These are phyloP conservation scores for Backusella sp. DNA, from an alignment of 192 early-diverging fungal species.

Conservation along the genomic window DNA sequence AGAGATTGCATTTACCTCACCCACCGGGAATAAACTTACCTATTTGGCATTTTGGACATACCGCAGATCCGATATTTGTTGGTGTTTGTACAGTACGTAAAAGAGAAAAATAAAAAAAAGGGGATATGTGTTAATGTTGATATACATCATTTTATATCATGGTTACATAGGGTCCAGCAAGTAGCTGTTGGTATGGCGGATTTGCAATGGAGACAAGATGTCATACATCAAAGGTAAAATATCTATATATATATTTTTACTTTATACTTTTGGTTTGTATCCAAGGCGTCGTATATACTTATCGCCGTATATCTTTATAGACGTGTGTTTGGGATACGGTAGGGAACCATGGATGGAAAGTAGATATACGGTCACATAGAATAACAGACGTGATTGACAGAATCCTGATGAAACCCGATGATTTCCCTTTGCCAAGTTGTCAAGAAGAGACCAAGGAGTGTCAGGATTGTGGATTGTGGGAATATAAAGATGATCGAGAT, in stretches of 20 bases:
- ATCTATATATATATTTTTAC: neutral
- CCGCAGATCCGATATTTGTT: conserved; percentile 87
- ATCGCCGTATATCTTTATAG: neutral
- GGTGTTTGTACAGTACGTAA: conserved; percentile 66
- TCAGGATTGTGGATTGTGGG: conserved; percentile 76
- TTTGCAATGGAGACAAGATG: conserved; percentile 87
- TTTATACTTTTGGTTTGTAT: neutral
- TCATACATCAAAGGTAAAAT: conserved; percentile 65
- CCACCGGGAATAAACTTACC: conserved; percentile 56
- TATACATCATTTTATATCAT: neutral
- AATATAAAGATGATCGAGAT: conserved; percentile 43
- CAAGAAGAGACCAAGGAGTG: conserved; percentile 49
- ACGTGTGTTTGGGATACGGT: conserved; percentile 70
- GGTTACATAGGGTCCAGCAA: conserved; percentile 33
- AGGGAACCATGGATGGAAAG: conserved; percentile 57
- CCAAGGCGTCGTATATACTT: neutral
- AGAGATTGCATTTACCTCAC: conserved; percentile 72
- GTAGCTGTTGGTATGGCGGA: conserved; percentile 67
- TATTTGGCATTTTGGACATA: conserved; percentile 90
- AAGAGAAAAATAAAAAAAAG: neutral
- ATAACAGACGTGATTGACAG: conserved; percentile 75
- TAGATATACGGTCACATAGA: conserved; percentile 75
- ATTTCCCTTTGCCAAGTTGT: conserved; percentile 34
- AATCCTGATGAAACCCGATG: conserved; percentile 43
- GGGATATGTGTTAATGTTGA: neutral